These are phyloP conservation scores for Hamamelis virginiana DNA, from an alignment of 164 flowering plant species.

Conservation along the genomic window DNA sequence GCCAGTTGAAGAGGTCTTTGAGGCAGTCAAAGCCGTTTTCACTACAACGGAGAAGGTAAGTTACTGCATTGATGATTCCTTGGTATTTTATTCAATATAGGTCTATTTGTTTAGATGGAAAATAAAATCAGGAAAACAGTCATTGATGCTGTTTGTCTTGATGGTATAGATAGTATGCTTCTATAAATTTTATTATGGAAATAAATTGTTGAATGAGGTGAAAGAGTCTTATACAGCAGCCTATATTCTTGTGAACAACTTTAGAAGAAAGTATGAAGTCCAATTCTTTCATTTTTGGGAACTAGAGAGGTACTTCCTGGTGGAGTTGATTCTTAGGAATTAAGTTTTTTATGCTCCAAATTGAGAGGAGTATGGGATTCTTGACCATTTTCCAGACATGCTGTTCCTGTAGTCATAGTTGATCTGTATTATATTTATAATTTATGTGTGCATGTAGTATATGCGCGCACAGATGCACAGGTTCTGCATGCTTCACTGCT, in stretches of 20 bases:
- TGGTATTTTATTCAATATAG: neutral
- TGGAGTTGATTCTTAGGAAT: too few relatives aligned
- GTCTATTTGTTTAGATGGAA: neutral
- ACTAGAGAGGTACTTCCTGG: neutral
- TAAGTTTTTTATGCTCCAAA: too few relatives aligned
- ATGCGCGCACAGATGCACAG: too few relatives aligned
- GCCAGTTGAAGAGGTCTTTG: slow-evolving; percentile 78
- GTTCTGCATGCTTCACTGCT: neutral
- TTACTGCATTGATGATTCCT: neutral
- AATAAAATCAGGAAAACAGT: neutral
- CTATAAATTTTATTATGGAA: neutral
- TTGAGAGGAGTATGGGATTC: too few relatives aligned
- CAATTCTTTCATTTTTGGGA: neutral
- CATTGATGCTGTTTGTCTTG: too few relatives aligned
- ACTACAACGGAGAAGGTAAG: slow-evolving; percentile 46
- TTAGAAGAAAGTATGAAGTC: neutral
- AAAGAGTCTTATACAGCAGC: neutral
- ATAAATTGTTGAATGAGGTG: neutral
- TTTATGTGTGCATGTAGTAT: too few relatives aligned
- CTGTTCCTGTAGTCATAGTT: too few relatives aligned
- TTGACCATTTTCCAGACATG: too few relatives aligned
- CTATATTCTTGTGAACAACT: neutral
- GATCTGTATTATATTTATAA: too few relatives aligned
- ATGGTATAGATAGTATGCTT: neutral
- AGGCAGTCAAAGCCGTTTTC: slow-evolving; percentile 63